Percentiles rank a stretch among this genome's conserved stretches.
These are phyloP conservation scores for Letharia lupina DNA, from an alignment of 495 filamentous ascomycete species.

Conservation along the genomic window DNA sequence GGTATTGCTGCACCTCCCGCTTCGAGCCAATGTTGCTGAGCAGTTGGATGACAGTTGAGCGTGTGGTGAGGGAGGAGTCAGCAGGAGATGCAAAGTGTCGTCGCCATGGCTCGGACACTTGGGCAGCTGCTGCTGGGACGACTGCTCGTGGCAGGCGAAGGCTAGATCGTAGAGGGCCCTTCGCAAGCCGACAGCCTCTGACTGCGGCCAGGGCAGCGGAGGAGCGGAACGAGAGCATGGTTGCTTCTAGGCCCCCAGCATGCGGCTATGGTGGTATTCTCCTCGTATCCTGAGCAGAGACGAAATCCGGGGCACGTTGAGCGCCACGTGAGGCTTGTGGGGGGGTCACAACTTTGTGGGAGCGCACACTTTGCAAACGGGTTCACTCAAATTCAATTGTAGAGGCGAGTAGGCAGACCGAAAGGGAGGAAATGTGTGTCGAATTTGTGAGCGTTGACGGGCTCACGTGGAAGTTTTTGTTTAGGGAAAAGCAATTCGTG, in stretches of 20 bases:
- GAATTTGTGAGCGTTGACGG: neutral
- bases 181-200: conserved; percentile 17
- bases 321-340: neutral
- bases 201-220: conserved; percentile 6
- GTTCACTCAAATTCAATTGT: neutral
- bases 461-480: neutral
- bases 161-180: neutral
- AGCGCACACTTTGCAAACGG: neutral
- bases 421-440: neutral
- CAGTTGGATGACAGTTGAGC: conserved; percentile 85
- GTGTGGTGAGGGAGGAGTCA: conserved; percentile 51
- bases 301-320: neutral
- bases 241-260: conserved; percentile 2
- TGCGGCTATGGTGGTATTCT: conserved; percentile 9
- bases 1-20: conserved; percentile 95
- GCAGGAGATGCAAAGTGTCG: conserved; percentile 42
- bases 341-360: neutral
- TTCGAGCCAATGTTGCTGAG: conserved; percentile 95
- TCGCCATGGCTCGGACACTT: conserved; percentile 4
- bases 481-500: neutral
- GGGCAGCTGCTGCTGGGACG: conserved; percentile 7
- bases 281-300: too few species aligned
- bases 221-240: conserved; percentile 22
- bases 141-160: neutral
- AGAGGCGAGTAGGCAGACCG: neutral